phyloP scores from a whole-genome alignment of 1,284 basidiomycete species.

The Austroboletus niveus region DNA sequence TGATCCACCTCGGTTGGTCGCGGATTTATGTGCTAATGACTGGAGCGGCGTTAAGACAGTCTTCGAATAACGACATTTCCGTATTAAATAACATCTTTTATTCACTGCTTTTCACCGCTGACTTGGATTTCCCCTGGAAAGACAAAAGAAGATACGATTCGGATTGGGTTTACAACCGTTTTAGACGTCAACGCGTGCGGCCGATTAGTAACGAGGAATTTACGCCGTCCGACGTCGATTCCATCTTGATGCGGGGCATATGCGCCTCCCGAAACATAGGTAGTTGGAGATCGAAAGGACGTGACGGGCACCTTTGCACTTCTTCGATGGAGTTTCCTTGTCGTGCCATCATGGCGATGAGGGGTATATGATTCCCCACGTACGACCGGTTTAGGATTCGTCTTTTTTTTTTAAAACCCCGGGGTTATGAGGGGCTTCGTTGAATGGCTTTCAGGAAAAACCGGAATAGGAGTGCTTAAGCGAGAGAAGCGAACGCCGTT shows the following conservation, averaged over 20 bases:
- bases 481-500: neutral
- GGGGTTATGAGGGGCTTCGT: neutral
- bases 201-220: conserved; percentile 11
- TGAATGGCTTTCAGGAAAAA: neutral
- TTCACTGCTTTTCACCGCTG: neutral
- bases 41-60: conserved; percentile 19
- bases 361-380: conserved; percentile 2
- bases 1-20: conserved; percentile 25
- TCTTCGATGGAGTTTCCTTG: conserved; percentile 15
- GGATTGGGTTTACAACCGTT: neutral
- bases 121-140: neutral
- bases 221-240: neutral
- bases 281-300: conserved; percentile 7
- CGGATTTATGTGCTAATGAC: conserved; percentile 14
- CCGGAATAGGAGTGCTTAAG: neutral
- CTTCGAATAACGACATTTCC: conserved; percentile 22
- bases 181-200: conserved; percentile 15
- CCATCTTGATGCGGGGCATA: conserved; percentile 11
- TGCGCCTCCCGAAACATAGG: conserved; percentile 10
- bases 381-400: neutral
- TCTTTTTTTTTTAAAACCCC: neutral
- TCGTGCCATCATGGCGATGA: conserved; percentile 8
- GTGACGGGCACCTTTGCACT: conserved; percentile 11
- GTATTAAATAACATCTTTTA: conserved; percentile 7
- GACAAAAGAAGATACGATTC: neutral